phyloP scores from a whole-genome alignment of 371 early-diverging fungal species.

The Mucor indicus region DNA sequence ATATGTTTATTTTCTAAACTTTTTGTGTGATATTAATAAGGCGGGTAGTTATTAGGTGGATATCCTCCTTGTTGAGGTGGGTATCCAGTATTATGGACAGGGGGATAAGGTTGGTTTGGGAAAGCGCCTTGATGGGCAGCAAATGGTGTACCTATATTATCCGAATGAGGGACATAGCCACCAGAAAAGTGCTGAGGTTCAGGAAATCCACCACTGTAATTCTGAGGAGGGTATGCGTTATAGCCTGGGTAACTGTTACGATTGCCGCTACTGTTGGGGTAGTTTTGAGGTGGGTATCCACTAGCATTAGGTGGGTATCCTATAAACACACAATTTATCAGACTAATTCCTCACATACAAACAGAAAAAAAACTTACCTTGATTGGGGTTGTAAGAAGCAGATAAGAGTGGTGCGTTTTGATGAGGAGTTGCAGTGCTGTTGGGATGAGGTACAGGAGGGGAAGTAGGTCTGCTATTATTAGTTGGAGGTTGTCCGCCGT shows the following conservation, averaged over 20 bases:
- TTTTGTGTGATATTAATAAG: too few relatives aligned
- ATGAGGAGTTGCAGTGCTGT: neutral
- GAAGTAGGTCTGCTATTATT: constrained; percentile 19
- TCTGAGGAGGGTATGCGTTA: constrained; percentile 3
- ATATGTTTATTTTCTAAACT: too few relatives aligned
- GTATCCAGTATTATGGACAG: neutral
- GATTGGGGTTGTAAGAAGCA: constrained; percentile 18
- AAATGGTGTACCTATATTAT: constrained; percentile 24
- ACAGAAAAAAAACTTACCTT: too few relatives aligned
- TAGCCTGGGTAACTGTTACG: constrained; percentile 15
- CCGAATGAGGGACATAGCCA: constrained; percentile 12
- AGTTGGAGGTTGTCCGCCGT: constrained; percentile 13
- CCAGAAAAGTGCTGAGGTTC: constrained; percentile 22
- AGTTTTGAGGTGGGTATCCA: constrained; percentile 3
- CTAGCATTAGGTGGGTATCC: constrained; percentile 9
- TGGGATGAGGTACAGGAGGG: constrained; percentile 2
- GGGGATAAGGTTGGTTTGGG: neutral
- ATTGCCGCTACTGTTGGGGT: constrained; percentile 4
- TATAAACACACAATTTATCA: neutral
- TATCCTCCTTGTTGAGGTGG: constrained; percentile 7
- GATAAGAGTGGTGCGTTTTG: constrained; percentile 16
- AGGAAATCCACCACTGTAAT: constrained; percentile 10
- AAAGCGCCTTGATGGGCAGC: constrained; percentile 27
- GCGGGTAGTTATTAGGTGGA: constrained; percentile 5
- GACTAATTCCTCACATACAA: too few relatives aligned